Evolutionary conservation across 108 stramenopile genomes (phyloP), one percentile per base, ranked within the genome.

Genomic region (Hondaea fermentalgiana): DNA sequence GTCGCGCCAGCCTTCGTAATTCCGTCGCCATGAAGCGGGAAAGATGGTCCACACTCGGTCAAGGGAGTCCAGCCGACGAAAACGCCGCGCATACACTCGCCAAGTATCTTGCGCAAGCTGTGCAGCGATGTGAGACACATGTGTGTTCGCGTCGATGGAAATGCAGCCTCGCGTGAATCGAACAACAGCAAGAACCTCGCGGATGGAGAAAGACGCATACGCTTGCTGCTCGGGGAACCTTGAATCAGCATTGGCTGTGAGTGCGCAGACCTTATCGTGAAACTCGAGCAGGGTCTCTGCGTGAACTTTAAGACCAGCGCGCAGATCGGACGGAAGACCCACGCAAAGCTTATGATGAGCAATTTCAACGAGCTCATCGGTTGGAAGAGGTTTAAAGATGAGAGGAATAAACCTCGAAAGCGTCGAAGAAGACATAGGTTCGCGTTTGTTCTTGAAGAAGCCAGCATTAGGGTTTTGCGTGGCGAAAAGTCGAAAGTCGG

Each of bases 401-500:
- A 87, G 25, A 21, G 6, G 5, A 8, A 87, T 42, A 1, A 53
- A 87, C 42, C 87, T 21, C 5, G 87, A 64, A 6, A 87, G 53
- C 2, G 35, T 25, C 3, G 87, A 57, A 0, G n/a, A 23, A 23
- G 87, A 87, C 87, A 87, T 53, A 0, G 53, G 5, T 3, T 87
- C 53, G 14, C 87, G 87, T 21, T 87, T 72, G 42, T 43, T 29
- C 69, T 88, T 88, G 72, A 72, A 72, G 8, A 69, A 64, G 21
- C 72, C 88, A 35, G 49, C 23, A 3, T 45, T 57, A 14, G 88
- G 88, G 51, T 88, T 88, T 35, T 72, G 69, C n/a, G 88, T 88
- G 19, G 60, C 60, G 53, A 88, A 88, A 5, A 88, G 53, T n/a
- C 88, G 69, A 23, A 88, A 88, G 69, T 88, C 53, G 25, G 60